Evolutionary conservation across 73 alveolate genomes (phyloP).

Genomic region (Tetrahymena thermophila): DNA sequence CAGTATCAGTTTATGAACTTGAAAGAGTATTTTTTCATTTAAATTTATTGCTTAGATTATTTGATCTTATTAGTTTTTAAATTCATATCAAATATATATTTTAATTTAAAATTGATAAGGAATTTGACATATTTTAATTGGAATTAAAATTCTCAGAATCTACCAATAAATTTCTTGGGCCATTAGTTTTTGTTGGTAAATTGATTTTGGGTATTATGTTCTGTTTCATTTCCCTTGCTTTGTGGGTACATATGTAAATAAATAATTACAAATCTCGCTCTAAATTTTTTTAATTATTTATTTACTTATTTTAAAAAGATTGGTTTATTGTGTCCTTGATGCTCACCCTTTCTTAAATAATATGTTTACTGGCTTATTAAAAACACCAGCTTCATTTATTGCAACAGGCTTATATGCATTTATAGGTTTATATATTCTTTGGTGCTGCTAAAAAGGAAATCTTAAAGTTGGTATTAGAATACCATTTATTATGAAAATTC

Average conservation of each 20-base stretch:
- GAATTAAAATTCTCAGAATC: neutral
- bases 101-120: neutral
- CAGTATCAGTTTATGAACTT: neutral
- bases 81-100: neutral
- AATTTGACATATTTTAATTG: neutral
- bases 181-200: constrained; percentile 7
- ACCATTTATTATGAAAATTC: constrained; percentile 56
- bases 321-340: neutral
- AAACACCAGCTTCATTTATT: constrained; percentile 59
- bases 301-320: neutral
- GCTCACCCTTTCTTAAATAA: constrained; percentile 50
- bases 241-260: neutral
- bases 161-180: neutral
- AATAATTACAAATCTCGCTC: neutral
- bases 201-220: constrained; percentile 12
- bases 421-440: constrained; percentile 56
- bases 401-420: constrained; percentile 53
- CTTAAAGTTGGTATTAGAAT: constrained; percentile 66
- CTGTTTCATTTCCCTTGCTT: neutral
- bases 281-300: neutral
- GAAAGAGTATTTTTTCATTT: neutral
- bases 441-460: constrained; percentile 71
- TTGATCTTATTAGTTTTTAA: no score
- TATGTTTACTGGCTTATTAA: constrained; percentile 57
- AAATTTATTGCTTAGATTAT: neutral